Evolutionary conservation across 176 grass and related monocot species (phyloP), one percentile per base, ranked within the genome.

Genomic region (Coix lacrymajobi): DNA sequence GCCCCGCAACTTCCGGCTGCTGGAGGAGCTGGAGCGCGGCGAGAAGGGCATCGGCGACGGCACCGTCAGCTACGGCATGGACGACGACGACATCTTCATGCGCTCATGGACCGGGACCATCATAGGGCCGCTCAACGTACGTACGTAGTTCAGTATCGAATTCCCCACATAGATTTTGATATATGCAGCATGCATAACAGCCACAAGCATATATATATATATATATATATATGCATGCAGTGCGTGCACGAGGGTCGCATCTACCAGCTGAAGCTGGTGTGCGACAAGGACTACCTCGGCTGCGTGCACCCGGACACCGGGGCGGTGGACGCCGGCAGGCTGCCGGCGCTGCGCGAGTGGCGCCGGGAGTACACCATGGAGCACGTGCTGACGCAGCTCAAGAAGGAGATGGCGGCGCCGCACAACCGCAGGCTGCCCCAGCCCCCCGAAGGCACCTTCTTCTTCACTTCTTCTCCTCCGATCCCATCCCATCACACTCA

Each of bases 11-110:
- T 92, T 92, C 66, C 58, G 83, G 45, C 77, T 92, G 79, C 83
- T 92, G 58, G 86, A 88, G 79, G 86, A 88, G 83, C 90, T 92
- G 4, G 90, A 92, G 76, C 90, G 86, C 33, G 86, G 86, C 24
- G 90, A 92, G 51, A 92, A 88, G 62, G 90, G 79, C 61, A 85
- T 92, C 62, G 83, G 90, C 52, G 86, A 86, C 76, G 86, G 86
- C 61, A 85, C 78, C 28, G 83, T 92, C 45, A 92, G 83, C 67
- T 92, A 88, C 76, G 90, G 86, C 68, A 86, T 92, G 86, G 86
- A 86, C 40, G 90, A 90, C 56, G 93, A 96, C 52, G 90, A 96
- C 75, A 87, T 91, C 76, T 91, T 86, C 90, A 96, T 92, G 93
- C 70, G 93, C 17, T 96, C 90, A 2, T 96, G 90, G 93, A 96